Base-by-base conservation (phyloP, 306 rosid genomes). In the Lablab purpureus region DNA sequence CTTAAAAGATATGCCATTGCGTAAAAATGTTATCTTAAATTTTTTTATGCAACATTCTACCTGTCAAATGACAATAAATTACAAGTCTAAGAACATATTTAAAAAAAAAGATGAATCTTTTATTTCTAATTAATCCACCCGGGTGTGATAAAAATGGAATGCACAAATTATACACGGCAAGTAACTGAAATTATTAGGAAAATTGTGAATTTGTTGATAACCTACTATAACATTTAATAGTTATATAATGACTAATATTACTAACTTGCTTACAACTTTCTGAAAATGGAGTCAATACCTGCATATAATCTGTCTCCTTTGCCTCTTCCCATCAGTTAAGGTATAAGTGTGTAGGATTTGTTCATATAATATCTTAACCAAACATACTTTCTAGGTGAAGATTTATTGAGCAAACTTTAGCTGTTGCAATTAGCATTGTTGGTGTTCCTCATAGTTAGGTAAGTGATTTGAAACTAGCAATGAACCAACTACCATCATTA, bases 401-500 rank as follows among this genome's bases (percentile, higher is more conserved):
- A 65, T 65, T 65, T 65, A 18, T n/a, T 36, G 71, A 65, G 28
- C 36, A 18, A 15, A 18, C 46, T 17, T 18, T 36, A 36, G 45
- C 15, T 32, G 45, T 32, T 30, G 13, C 45, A 30, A 63, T 62
- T 63, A 64, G 47, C 49, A 34, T 9, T 18, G 27, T n/a, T 64
- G 22, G 15, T n/a, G 70, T 8, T 10, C 49, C 47, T 34, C 9
- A 36, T 8, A 1, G 46, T 32, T 34, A 63, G 69, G 69, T 34
- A 17, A 30, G 15, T 62, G 45, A 17, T 30, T 62, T 17, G 19
- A 28, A 59, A 36, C 10, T 27, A 28, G 67, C 43, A 11, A 30
- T 32, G 40, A 60, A 15, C 45, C 23, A 32, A 30, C 70, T 10
- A 64, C 70, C 70, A 36, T n/a, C 49, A 36, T 65, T 65, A 65